phyloP scores from a whole-genome alignment of 768 basidiomycete species.

The Russula sp. region DNA sequence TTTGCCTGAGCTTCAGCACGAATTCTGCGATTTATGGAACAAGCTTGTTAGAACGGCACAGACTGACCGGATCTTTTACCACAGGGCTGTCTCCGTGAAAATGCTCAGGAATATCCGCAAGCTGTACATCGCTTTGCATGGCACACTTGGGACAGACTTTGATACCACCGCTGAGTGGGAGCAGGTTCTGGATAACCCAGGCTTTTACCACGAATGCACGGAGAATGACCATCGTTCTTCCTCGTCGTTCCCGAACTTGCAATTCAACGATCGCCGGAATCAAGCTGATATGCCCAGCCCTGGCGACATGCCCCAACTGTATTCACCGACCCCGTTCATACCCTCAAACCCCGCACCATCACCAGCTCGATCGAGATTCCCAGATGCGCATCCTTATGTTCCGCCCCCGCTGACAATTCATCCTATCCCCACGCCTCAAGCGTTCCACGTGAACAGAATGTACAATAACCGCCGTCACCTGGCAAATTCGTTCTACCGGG shows the following conservation, averaged over 20 bases:
- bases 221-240: background rate
- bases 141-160: background rate
- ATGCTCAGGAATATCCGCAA: constrained; percentile 12
- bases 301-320: too few relatives aligned
- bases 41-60: background rate
- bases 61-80: background rate
- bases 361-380: too few relatives aligned
- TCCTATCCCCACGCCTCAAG: too few relatives aligned
- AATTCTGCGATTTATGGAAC: constrained; percentile 11
- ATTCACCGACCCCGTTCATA: too few relatives aligned
- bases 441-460: too few relatives aligned
- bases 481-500: too few relatives aligned
- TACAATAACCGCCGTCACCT: too few relatives aligned
- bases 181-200: background rate
- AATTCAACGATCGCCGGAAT: background rate
- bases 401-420: too few relatives aligned
- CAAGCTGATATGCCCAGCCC: too few relatives aligned
- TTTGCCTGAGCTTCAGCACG: background rate
- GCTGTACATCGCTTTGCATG: constrained; percentile 4
- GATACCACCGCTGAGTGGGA: background rate
- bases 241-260: background rate
- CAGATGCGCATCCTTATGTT: too few relatives aligned
- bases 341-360: too few relatives aligned
- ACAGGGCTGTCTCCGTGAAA: background rate
- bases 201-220: background rate